These are phyloP conservation scores for Catunica adiposa DNA, from an alignment of 2,329 filamentous ascomycete genomes.

Conservation along the genomic window DNA sequence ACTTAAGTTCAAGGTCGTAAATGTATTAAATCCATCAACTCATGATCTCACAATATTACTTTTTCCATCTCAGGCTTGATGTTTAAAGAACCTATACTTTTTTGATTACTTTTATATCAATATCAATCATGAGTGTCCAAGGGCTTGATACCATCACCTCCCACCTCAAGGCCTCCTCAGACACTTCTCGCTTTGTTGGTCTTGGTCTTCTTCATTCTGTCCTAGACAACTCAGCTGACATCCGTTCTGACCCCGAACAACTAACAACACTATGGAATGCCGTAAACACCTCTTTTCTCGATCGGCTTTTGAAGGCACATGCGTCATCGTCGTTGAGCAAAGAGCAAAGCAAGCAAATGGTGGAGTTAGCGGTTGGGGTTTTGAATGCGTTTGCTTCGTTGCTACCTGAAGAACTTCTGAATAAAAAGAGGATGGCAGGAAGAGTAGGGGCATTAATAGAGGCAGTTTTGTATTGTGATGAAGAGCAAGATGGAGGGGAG, in stretches of 20 bases:
- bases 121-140: no score
- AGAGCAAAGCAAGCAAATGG: conserved; percentile 35
- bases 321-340: conserved; percentile 14
- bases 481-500: background rate
- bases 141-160: no score
- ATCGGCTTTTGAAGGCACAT: conserved; percentile 42
- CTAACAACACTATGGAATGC: conserved; percentile 40
- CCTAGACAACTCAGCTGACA: conserved; percentile 40
- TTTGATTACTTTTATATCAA: no score
- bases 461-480: conserved; percentile 28
- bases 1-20: no score
- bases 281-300: conserved; percentile 46
- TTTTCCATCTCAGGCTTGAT: no score
- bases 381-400: conserved; percentile 45
- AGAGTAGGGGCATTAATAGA: conserved; percentile 38
- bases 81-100: no score
- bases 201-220: conserved; percentile 49
- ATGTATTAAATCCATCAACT: background rate
- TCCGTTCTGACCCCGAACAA: conserved; percentile 30
- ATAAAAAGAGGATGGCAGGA: conserved; percentile 31
- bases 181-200: conserved; percentile 53
- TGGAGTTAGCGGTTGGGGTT: conserved; percentile 45
- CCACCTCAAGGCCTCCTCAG: conserved; percentile 42
- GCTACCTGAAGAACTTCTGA: conserved; percentile 31
- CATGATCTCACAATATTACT: no score